Evolutionary conservation across 2,329 filamentous ascomycete genomes (phyloP), one percentile per base, ranked within the genome.

Genomic region (Phoma sp.): DNA sequence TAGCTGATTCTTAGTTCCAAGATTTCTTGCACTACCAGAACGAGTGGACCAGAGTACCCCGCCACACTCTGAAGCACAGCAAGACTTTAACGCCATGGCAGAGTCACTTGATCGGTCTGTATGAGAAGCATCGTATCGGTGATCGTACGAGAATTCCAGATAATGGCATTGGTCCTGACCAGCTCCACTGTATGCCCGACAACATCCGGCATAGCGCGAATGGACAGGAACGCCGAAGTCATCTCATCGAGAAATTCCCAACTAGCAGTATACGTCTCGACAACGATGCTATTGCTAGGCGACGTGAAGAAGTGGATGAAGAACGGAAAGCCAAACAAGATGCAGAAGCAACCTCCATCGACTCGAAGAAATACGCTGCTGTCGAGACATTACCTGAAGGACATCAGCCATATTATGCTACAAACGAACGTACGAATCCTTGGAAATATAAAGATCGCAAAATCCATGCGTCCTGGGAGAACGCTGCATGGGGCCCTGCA

Each of bases 1-100:
- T n/a, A 10, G 24, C 32, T 33, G 9, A 33, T 13, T 9, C 9
- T 8, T 18, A 13, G 10, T 18, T 8, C 7, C 13, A n/a, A 50
- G 47, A 50, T 11, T 50, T 50, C 14, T 30, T 38, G 2, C 38
- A 43, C 11, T 43, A 24, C 25, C 47, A 50, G 18, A 50, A 43
- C 14, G 39, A 30, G 5, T 50, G 47, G 47, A 43, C 38, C 14
- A 23, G 36, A 29, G 18, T 18, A 18, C 18, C 18, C 18, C 18
- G 18, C 18, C 18, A 18, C 18, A 18, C 18, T 18, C 18, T 2
- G 18, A 18, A 18, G 18, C 18, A 2, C 18, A 18, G 18, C 18
- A 18, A 18, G 18, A 2, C 18, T 18, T 18, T 18, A 18, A 18
- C 7, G n/a, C 29, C 36, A 23, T 49, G 47, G 47, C n/a, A 23